These are phyloP conservation scores for Gastrolobium villosum DNA, from an alignment of 306 rosid species.

Conservation along the genomic window DNA sequence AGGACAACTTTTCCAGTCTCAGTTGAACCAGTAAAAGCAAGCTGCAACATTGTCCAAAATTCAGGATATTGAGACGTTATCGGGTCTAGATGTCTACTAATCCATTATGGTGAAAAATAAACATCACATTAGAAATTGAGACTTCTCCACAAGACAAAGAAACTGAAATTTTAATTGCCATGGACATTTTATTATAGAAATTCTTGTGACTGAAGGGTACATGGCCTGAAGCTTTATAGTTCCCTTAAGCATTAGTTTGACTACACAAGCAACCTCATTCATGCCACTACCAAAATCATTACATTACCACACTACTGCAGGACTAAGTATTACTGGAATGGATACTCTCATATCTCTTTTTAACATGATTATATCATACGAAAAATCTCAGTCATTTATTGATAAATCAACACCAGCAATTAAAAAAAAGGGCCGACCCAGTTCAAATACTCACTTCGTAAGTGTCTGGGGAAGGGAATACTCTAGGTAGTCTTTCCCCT, in stretches of 20 bases:
- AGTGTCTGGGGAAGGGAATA: too few species aligned
- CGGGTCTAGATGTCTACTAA: constrained; percentile 10
- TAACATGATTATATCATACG: too few species aligned
- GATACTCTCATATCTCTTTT: too few species aligned
- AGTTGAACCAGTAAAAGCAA: constrained; percentile 98
- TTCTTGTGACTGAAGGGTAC: neutral
- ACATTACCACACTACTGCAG: neutral
- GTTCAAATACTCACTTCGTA: too few species aligned
- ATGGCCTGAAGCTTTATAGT: neutral
- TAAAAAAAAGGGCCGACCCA: too few species aligned
- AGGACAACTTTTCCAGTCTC: constrained; percentile 80
- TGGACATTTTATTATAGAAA: neutral
- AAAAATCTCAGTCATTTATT: too few species aligned
- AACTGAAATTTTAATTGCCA: neutral
- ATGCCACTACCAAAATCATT: constrained; percentile 5
- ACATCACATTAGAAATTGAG: constrained; percentile 7
- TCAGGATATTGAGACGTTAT: constrained; percentile 16
- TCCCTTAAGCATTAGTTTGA: constrained; percentile 21
- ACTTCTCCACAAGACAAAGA: constrained; percentile 24
- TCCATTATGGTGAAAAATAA: constrained; percentile 3
- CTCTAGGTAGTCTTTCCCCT: too few species aligned
- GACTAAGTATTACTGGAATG: constrained; percentile 3
- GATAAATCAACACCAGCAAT: too few species aligned
- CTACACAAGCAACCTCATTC: constrained; percentile 13
- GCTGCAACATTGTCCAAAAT: constrained; percentile 56